phyloP scores from a whole-genome alignment of 2,329 filamentous ascomycete species.

The Claviceps arundinis region DNA sequence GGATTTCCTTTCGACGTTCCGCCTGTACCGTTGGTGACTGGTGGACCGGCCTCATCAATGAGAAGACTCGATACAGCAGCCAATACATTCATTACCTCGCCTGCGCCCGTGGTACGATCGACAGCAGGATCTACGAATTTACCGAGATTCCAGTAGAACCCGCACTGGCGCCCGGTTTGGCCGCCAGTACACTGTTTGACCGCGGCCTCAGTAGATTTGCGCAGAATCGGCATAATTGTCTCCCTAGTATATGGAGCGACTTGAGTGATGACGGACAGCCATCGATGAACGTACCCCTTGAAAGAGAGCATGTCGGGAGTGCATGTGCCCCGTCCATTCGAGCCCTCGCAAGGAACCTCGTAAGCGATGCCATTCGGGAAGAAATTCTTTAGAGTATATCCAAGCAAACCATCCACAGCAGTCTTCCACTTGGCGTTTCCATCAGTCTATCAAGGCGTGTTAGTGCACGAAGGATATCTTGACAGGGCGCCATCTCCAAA shows the following conservation, averaged over 20 bases:
- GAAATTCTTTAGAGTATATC: constrained; percentile 35
- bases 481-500: constrained; percentile 2
- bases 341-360: constrained; percentile 55
- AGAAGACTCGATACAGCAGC: constrained; percentile 39
- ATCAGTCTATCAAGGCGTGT: constrained; percentile 28
- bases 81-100: constrained; percentile 45
- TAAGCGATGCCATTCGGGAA: constrained; percentile 46
- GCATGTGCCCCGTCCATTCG: constrained; percentile 40
- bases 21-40: constrained; percentile 34
- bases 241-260: constrained; percentile 46
- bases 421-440: constrained; percentile 40
- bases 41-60: constrained; percentile 25
- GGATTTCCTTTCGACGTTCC: constrained; percentile 34
- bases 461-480: constrained; percentile 1
- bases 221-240: constrained; percentile 43
- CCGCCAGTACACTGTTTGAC: constrained; percentile 50
- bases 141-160: constrained; percentile 45
- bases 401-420: constrained; percentile 41
- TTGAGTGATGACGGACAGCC: constrained; percentile 47
- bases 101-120: constrained; percentile 43
- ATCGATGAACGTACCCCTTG: constrained; percentile 57
- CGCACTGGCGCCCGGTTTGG: constrained; percentile 43
- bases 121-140: constrained; percentile 30
- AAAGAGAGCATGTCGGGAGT: constrained; percentile 60
- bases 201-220: constrained; percentile 44